Evolutionary conservation across 345 rosid species (phyloP), one percentile per base, ranked within the genome.

Genomic region (Eucalyptus polyanthemos): DNA sequence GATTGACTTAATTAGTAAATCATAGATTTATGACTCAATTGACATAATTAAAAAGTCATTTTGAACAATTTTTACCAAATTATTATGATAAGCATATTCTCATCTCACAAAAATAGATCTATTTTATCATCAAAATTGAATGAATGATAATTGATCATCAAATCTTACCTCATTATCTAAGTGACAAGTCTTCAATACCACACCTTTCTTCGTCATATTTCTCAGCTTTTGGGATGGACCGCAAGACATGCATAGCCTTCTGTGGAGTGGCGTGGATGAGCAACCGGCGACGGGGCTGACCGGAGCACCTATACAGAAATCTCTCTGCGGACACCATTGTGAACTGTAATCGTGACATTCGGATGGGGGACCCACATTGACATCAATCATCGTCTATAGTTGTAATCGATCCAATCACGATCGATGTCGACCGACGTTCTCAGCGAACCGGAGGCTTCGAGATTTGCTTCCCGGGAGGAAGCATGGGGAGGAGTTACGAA

Each of bases 401-500:
- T 19, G 25, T 37, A 40, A 76, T 76, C 24, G 83, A 76, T 76
- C 47, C 8, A 7, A 37, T 76, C 83, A 6, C 14, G 83, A 11
- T 37, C 27, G 27, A 21, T 76, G 42, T 40, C 42, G 45, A 19
- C 45, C 83, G 12, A 76, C 47, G 7, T 4, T n/a, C 14, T 40
- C 56, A 4, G n/a, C 51, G 16, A 8, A 37, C 88, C 54, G 25
- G 45, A 69, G 65, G 54, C 14, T 3, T 83, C 19, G 40, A 45
- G 7, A 76, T 37, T 76, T 90, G 94, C 93, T 93, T 93, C 94
- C 91, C 44, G 42, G 37, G 69, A 76, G 92, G 94, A 94, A 65
- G 96, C 94, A 92, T 94, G 96, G 96, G 94, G 87, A 49, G 86
- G 89, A 90, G 90, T 88, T 89, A 90, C 88, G 80, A 60, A 69